A percentile compares a stretch with the other conserved stretches of the same genome.
These are phyloP conservation scores for Calocybe gambosa DNA, from an alignment of 1,284 basidiomycete species.

Conservation along the genomic window DNA sequence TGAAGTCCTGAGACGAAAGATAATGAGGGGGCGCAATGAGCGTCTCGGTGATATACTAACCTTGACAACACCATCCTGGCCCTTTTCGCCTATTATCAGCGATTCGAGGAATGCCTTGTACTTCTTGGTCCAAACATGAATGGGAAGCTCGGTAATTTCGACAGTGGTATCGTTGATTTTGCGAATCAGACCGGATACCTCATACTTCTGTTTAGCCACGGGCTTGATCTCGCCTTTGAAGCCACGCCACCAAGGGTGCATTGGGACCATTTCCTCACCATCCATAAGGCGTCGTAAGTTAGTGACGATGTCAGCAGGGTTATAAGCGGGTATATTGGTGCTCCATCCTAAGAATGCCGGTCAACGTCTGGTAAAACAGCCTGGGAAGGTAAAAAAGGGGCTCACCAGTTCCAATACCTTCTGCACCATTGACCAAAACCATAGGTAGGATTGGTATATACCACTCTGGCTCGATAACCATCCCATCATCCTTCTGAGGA, in stretches of 20 bases:
- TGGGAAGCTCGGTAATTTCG: constrained; percentile 94
- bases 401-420: constrained; percentile 95
- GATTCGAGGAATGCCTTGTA: constrained; percentile 91
- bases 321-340: constrained; percentile 90
- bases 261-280: constrained; percentile 77
- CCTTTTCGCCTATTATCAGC: constrained; percentile 68
- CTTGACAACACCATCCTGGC: constrained; percentile 56
- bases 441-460: constrained; percentile 91
- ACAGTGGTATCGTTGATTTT: constrained; percentile 86
- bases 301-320: constrained; percentile 85
- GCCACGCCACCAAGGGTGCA: constrained; percentile 97
- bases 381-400: not conserved
- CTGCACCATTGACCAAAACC: constrained; percentile 90
- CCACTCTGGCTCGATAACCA: constrained; percentile 89
- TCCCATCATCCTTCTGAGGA: constrained; percentile 85
- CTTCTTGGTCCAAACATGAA: constrained; percentile 91
- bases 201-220: constrained; percentile 81
- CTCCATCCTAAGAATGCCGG: constrained; percentile 75
- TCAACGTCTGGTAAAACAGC: not conserved
- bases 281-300: constrained; percentile 88
- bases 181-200: constrained; percentile 68
- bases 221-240: constrained; percentile 88
- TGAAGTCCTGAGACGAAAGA: constrained; percentile 67
- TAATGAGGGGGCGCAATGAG: not conserved
- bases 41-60: constrained; percentile 25